A percentile compares a stretch with the other conserved stretches of the same genome.
Conservation (phyloP, 306 rosid genomes). For the Crataegus laevigata region DNA sequence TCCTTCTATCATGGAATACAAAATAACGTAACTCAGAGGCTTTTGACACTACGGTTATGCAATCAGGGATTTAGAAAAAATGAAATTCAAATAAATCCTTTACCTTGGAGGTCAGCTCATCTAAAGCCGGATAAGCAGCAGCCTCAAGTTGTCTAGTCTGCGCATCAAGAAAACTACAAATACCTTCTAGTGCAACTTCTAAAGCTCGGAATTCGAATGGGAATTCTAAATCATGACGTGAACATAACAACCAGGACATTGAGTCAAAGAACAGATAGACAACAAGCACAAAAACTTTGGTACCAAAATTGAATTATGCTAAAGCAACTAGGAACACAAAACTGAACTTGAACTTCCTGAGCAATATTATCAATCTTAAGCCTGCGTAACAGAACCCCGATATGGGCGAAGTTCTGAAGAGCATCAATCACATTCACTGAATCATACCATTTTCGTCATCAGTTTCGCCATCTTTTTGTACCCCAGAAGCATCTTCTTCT, state of each 20-base stretch:
- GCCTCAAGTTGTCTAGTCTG: constrained; percentile 57
- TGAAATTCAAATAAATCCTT: neutral
- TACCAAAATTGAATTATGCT: neutral
- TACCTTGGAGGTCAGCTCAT: constrained; percentile 75
- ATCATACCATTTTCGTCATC: constrained; percentile 46
- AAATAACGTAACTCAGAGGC: neutral
- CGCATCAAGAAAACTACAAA: constrained; percentile 71
- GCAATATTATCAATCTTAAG: neutral
- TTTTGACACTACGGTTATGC: neutral
- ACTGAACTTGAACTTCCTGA: neutral
- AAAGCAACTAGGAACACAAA: neutral
- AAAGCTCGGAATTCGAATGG: constrained; percentile 78
- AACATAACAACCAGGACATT: neutral
- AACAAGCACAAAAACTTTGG: neutral
- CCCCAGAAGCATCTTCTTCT: constrained; percentile 41
- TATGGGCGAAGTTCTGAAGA: neutral
- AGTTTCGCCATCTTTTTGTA: constrained; percentile 38
- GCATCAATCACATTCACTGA: neutral
- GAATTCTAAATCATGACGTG: constrained; percentile 34
- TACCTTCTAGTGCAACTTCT: constrained; percentile 63
- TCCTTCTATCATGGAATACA: neutral
- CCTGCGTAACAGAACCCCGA: neutral
- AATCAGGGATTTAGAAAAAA: neutral
- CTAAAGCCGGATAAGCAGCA: constrained; percentile 72
- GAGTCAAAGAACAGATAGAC: neutral